These are phyloP conservation scores for Dichotomocladium elegans DNA, from an alignment of 371 early-diverging fungal species.

Conservation along the genomic window DNA sequence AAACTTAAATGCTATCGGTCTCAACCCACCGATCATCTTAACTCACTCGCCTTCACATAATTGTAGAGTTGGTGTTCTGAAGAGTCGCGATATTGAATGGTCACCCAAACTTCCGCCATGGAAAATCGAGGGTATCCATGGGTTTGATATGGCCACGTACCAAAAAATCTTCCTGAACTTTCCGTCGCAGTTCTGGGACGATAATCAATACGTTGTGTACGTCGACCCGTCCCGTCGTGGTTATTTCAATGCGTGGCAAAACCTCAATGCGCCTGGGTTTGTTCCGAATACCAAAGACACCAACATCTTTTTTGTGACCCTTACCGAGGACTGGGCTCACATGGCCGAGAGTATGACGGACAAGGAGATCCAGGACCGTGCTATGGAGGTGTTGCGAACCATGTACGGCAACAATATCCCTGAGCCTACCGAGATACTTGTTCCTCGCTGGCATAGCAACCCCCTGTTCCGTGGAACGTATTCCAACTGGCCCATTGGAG, in stretches of 20 bases:
- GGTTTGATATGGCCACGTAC: constrained; percentile 50
- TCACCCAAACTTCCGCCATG: constrained; percentile 34
- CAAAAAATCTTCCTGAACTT: constrained; percentile 48
- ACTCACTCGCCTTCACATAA: too few relatives aligned
- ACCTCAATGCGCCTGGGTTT: constrained; percentile 39
- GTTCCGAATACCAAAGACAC: constrained; percentile 13
- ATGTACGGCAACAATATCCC: constrained; percentile 38
- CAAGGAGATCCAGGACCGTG: constrained; percentile 19
- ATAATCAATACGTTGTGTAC: constrained; percentile 38
- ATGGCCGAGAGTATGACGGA: constrained; percentile 34
- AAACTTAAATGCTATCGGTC: too few relatives aligned
- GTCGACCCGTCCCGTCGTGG: constrained; percentile 38
- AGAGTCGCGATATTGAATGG: constrained; percentile 38
- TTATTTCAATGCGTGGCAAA: constrained; percentile 42
- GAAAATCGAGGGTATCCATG: constrained; percentile 41
- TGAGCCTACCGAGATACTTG: constrained; percentile 22
- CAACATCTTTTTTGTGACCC: constrained; percentile 39
- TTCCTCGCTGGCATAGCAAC: constrained; percentile 43
- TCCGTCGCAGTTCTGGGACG: constrained; percentile 43
- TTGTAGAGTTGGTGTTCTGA: constrained; percentile 36
- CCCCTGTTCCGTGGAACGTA: constrained; percentile 47
- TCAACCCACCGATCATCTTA: too few relatives aligned
- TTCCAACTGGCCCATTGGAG: constrained; percentile 51
- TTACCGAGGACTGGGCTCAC: constrained; percentile 26
- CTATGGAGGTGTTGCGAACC: constrained; percentile 21